These are phyloP conservation scores for Phialemoniopsis sp. DNA, from an alignment of 2,329 filamentous ascomycete species.

Conservation along the genomic window DNA sequence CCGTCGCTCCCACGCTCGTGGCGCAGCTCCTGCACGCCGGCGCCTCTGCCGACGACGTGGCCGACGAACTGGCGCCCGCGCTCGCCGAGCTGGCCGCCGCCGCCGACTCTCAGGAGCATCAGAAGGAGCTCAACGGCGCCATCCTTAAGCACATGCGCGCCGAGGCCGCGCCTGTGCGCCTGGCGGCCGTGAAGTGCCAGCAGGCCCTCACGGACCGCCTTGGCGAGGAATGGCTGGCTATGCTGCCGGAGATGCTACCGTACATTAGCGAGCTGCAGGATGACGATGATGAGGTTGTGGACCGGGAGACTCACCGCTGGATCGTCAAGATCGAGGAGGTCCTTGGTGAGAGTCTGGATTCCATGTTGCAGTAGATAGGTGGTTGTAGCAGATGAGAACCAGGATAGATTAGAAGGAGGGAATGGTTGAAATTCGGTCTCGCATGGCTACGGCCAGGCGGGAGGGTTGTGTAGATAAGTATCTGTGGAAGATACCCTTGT, in stretches of 20 bases:
- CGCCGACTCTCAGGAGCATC: conserved; percentile 81
- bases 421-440: no score
- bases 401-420: neutral
- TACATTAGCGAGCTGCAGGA: conserved; percentile 95
- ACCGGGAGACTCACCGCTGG: conserved; percentile 85
- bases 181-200: conserved; percentile 80
- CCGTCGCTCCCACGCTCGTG: conserved; percentile 66
- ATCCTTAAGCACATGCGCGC: conserved; percentile 77
- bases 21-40: conserved; percentile 55
- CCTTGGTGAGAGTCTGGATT: conserved; percentile 84
- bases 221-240: conserved; percentile 88
- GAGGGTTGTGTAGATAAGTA: no score
- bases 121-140: conserved; percentile 79
- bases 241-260: conserved; percentile 93
- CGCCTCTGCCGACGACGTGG: conserved; percentile 27
- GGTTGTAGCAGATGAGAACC: conserved; percentile 16
- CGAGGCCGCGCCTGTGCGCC: conserved; percentile 65
- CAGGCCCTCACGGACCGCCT: conserved; percentile 73
- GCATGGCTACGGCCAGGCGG: no score
- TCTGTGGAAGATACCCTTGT: no score
- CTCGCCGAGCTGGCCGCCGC: conserved; percentile 77
- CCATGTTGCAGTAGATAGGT: conserved; percentile 74
- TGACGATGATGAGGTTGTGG: conserved; percentile 91
- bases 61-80: conserved; percentile 61
- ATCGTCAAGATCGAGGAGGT: conserved; percentile 86